Evolutionary conservation across 1,284 basidiomycete species (phyloP).

Genomic region (Ustilago xerochloae): DNA sequence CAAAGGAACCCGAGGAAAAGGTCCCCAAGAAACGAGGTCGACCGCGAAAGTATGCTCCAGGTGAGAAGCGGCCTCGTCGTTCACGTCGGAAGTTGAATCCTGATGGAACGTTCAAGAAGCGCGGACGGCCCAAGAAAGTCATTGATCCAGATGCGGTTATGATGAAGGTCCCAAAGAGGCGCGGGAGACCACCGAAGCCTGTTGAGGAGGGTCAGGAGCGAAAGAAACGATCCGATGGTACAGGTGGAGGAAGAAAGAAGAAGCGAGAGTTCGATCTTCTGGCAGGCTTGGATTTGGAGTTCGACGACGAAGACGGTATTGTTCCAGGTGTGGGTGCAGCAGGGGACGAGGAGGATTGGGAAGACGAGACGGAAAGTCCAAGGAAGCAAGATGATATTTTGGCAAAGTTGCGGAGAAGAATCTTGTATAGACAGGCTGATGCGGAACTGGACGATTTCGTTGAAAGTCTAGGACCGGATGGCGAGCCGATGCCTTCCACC

Average conservation of each 20-base stretch:
- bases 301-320: constrained; percentile 29
- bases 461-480: constrained; percentile 24
- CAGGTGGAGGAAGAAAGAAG: constrained; percentile 6
- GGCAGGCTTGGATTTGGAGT: constrained; percentile 37
- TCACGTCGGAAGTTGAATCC: constrained; percentile 38
- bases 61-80: constrained; percentile 22
- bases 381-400: constrained; percentile 38
- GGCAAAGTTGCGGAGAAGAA: constrained; percentile 40
- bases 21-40: constrained; percentile 44
- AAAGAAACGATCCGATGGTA: background rate
- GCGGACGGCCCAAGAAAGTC: constrained; percentile 42
- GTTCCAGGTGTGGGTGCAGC: constrained; percentile 17
- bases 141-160: constrained; percentile 31
- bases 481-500: constrained; percentile 1
- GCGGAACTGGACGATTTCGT: constrained; percentile 42
- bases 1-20: constrained; percentile 17
- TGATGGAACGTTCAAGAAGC: constrained; percentile 36
- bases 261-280: constrained; percentile 43
- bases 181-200: constrained; percentile 36
- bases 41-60: constrained; percentile 38
- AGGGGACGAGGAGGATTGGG: constrained; percentile 25
- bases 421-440: constrained; percentile 42
- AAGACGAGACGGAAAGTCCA: constrained; percentile 22
- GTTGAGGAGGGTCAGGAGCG: constrained; percentile 6
- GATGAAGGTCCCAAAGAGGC: constrained; percentile 39